phyloP scores from a whole-genome alignment of 805 yeast genomes.

The Scheffersomyces ergatensis region DNA sequence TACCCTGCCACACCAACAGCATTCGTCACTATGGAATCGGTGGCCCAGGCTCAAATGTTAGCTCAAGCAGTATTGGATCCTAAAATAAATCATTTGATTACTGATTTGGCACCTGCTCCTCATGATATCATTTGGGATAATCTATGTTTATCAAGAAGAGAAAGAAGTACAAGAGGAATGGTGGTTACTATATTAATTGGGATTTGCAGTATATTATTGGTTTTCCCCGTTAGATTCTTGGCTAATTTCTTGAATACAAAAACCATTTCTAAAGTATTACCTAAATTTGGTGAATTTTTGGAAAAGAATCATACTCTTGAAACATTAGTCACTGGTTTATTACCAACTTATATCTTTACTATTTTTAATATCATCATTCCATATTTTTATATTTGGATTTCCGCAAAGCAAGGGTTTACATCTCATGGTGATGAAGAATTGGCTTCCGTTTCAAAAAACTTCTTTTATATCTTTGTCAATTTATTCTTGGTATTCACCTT shows the following conservation, averaged over 20 bases:
- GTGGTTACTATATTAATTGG: conserved; percentile 66
- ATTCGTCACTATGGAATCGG: conserved; percentile 91
- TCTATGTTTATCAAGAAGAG: conserved; percentile 73
- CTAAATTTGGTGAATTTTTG: conserved; percentile 69
- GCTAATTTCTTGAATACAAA: conserved; percentile 80
- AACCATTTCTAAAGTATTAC: conserved; percentile 79
- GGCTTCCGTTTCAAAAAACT: conserved; percentile 86
- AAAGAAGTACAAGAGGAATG: conserved; percentile 64
- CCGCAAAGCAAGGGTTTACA: conserved; percentile 82
- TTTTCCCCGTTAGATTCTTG: conserved; percentile 80
- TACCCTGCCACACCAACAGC: conserved; percentile 88
- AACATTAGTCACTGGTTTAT: conserved; percentile 77
- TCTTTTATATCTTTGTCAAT: conserved; percentile 91
- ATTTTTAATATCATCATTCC: conserved; percentile 81
- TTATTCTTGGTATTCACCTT: conserved; percentile 90
- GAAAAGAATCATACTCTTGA: conserved; percentile 68
- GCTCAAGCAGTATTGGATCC: conserved; percentile 96
- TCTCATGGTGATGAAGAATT: conserved; percentile 92
- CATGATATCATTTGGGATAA: conserved; percentile 94
- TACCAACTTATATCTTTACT: conserved; percentile 91
- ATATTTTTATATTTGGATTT: conserved; percentile 78
- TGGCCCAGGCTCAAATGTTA: conserved; percentile 93
- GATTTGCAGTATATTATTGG: conserved; percentile 65
- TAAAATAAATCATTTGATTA: conserved; percentile 75
- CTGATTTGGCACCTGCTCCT: conserved; percentile 91